A percentile compares a stretch with the other conserved stretches of the same genome.
Conservation (phyloP, 495 filamentous ascomycete species). For the Parathielavia hyrcaniae region DNA sequence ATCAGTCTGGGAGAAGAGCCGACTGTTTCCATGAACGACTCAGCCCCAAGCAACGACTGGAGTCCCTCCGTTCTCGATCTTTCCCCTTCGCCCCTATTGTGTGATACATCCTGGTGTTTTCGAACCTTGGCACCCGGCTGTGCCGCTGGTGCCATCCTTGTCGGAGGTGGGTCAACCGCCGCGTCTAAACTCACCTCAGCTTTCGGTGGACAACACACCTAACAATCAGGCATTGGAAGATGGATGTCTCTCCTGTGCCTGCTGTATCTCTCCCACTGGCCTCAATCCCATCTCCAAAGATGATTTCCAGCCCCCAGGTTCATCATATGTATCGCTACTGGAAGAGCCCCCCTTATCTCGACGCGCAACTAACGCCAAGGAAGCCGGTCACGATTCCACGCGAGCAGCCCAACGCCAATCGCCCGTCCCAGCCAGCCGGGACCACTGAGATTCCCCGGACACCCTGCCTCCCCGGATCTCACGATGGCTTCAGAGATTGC, state of each 20-base stretch:
- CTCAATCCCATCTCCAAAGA: no score
- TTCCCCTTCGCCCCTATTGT: not conserved
- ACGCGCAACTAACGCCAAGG: not conserved
- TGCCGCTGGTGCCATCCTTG: no score
- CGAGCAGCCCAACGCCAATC: constrained; percentile 12
- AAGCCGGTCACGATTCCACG: constrained; percentile 1
- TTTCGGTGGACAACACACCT: no score
- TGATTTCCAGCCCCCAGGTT: no score
- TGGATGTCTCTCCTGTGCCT: no score
- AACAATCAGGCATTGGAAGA: no score
- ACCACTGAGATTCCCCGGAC: not conserved
- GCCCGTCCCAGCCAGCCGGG: constrained; percentile 12
- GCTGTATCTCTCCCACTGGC: no score
- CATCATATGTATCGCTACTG: not conserved
- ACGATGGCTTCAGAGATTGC: constrained; percentile 22
- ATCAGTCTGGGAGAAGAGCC: not conserved
- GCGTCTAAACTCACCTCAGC: no score
- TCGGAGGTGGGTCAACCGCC: no score
- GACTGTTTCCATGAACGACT: not conserved
- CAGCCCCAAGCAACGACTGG: not conserved
- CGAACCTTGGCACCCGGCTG: not conserved
- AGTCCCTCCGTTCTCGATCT: not conserved
- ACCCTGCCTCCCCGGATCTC: constrained; percentile 17
- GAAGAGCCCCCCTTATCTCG: constrained; percentile 1
- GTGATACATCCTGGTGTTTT: not conserved